phyloP scores from a whole-genome alignment of 768 basidiomycete species.

The Megacollybia marginata region DNA sequence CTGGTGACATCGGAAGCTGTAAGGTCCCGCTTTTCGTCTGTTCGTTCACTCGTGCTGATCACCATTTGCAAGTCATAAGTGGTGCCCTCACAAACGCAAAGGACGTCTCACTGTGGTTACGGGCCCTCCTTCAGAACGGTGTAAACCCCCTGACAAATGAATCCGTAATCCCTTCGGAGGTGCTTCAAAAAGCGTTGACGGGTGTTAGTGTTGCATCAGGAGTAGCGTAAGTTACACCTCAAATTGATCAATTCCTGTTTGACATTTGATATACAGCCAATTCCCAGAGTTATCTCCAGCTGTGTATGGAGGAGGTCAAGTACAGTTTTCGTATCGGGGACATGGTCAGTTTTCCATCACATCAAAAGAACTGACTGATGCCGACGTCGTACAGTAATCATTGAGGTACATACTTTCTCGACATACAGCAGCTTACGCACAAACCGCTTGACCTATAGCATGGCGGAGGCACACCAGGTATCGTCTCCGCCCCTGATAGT shows the following conservation, averaged over 20 bases:
- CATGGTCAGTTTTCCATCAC: background rate
- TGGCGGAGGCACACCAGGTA: no score
- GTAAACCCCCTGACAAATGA: slow-evolving; percentile 1
- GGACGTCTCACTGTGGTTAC: slow-evolving; percentile 3
- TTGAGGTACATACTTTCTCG: no score
- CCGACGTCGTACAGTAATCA: no score
- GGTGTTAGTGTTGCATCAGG: background rate
- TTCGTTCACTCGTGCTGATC: background rate
- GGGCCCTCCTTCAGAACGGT: slow-evolving; percentile 1
- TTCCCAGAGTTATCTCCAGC: background rate
- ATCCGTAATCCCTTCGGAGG: slow-evolving; percentile 2
- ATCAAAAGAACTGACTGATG: no score
- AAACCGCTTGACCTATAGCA: no score
- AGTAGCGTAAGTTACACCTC: background rate
- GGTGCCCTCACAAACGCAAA: slow-evolving; percentile 4
- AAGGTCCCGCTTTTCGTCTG: background rate
- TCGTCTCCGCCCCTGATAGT: background rate
- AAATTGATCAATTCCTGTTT: background rate
- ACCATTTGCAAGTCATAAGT: slow-evolving; percentile 1
- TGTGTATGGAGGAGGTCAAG: background rate
- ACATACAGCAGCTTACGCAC: no score
- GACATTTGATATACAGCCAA: background rate
- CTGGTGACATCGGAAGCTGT: no score
- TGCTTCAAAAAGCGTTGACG: background rate
- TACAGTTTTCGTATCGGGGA: background rate